Evolutionary conservation across 352 stramenopile genomes (phyloP).

Genomic region (Globisporangium nagaii): DNA sequence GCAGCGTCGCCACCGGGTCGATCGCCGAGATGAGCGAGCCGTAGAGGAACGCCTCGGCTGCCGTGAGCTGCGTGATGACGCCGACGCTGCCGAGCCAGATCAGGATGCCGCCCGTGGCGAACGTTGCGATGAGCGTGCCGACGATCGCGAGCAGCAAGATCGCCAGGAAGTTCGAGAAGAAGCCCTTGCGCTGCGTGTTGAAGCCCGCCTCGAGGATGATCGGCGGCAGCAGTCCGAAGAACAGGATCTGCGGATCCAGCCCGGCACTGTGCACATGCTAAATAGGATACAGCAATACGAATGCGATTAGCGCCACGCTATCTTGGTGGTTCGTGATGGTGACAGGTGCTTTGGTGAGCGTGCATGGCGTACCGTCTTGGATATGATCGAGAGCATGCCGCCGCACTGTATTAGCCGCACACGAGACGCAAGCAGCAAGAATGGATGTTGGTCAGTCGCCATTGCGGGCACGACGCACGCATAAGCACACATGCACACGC

Average conservation of each 20-base stretch:
- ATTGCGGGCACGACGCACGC: no score
- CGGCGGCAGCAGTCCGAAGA: constrained; percentile 51
- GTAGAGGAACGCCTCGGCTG: constrained; percentile 70
- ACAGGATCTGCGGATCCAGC: constrained; percentile 43
- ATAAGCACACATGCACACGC: neutral
- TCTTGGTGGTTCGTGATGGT: no score
- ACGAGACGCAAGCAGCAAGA: no score
- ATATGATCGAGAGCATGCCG: constrained; percentile 21
- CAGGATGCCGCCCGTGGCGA: constrained; percentile 36
- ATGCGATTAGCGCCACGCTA: neutral
- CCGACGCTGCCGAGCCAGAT: constrained; percentile 32
- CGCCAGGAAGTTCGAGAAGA: constrained; percentile 40
- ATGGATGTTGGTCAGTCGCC: neutral
- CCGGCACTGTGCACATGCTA: constrained; percentile 23
- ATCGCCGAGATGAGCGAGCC: constrained; percentile 75
- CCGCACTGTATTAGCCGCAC: constrained; percentile 17
- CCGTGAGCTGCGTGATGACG: constrained; percentile 33
- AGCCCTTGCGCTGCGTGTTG: constrained; percentile 57
- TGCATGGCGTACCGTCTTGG: constrained; percentile 9
- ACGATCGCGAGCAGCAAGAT: constrained; percentile 39
- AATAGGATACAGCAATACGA: no score
- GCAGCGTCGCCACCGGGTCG: constrained; percentile 79
- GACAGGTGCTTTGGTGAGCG: no score
- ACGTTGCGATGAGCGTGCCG: constrained; percentile 47
- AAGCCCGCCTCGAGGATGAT: constrained; percentile 68